Percentiles rank a stretch among this genome's conserved stretches.
These are phyloP conservation scores for Madurella mycetomatis DNA, from an alignment of 2,329 filamentous ascomycete genomes.

Conservation along the genomic window DNA sequence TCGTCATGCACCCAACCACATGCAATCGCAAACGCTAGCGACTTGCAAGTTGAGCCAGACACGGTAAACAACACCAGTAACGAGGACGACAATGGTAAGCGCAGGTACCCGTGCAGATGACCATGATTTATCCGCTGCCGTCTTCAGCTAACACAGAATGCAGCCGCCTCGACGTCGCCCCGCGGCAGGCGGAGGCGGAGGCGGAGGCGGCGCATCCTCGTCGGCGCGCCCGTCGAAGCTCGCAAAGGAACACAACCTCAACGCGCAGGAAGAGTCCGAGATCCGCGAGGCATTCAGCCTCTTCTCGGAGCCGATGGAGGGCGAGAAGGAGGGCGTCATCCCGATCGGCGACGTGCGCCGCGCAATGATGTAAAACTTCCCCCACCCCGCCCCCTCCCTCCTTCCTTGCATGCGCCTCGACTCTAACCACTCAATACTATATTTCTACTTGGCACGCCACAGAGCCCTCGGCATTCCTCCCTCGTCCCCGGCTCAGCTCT, in stretches of 20 bases:
- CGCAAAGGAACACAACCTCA: constrained; percentile 85
- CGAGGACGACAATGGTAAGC: neutral
- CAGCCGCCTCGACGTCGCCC: constrained; percentile 54
- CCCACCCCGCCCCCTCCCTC: neutral
- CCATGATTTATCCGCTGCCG: no score
- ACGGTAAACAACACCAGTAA: neutral
- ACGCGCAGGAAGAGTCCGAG: constrained; percentile 77
- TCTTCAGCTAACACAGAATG: no score
- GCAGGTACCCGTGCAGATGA: neutral
- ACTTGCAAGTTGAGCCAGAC: no score
- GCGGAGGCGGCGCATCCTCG: constrained; percentile 7
- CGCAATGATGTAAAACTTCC: constrained; percentile 58
- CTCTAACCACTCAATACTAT: neutral
- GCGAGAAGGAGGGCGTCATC: constrained; percentile 69
- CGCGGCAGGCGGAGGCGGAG: constrained; percentile 22
- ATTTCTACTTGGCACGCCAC: neutral
- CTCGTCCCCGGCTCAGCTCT: constrained; percentile 59
- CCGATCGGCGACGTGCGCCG: constrained; percentile 64
- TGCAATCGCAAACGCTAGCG: no score
- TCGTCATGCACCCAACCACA: no score
- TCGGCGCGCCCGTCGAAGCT: constrained; percentile 71
- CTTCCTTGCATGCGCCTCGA: neutral
- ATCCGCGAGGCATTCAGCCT: constrained; percentile 86
- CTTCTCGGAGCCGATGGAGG: constrained; percentile 67
- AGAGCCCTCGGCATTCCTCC: constrained; percentile 80